Percentiles rank a stretch among this genome's conserved stretches.
phyloP scores from a whole-genome alignment of 2,329 filamentous ascomycete genomes.

The Venturia carpophila region DNA sequence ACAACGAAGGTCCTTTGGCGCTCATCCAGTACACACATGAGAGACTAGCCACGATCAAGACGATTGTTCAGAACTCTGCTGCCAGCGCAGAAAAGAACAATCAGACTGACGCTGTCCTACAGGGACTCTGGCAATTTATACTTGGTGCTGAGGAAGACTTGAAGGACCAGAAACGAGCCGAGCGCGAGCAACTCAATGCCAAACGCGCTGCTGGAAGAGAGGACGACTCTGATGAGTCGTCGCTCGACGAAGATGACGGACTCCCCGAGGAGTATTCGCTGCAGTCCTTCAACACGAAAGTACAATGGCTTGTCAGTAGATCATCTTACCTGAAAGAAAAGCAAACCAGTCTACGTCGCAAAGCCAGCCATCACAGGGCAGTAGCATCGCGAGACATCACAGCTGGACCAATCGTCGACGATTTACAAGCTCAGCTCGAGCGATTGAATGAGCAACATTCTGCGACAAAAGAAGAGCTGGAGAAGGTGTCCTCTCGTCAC shows the following conservation, averaged over 20 bases:
- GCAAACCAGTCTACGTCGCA: slow-evolving; percentile 78
- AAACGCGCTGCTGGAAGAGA: slow-evolving; percentile 32
- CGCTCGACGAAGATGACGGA: slow-evolving; percentile 49
- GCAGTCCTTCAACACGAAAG: slow-evolving; percentile 65
- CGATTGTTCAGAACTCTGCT: slow-evolving; percentile 25
- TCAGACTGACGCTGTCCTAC: slow-evolving; percentile 15
- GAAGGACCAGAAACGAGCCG: slow-evolving; percentile 32
- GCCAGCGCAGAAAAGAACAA: slow-evolving; percentile 18
- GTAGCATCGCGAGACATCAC: slow-evolving; percentile 59
- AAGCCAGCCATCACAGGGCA: slow-evolving; percentile 92
- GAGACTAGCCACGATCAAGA: slow-evolving; percentile 42
- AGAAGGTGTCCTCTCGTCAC: slow-evolving; percentile 23
- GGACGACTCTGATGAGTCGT: slow-evolving; percentile 51
- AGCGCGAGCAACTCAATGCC: slow-evolving; percentile 36
- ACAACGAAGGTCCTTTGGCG: slow-evolving; percentile 45
- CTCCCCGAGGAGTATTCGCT: slow-evolving; percentile 60
- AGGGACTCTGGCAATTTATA: slow-evolving; percentile 47
- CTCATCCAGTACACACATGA: slow-evolving; percentile 63
- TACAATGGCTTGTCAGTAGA: slow-evolving; percentile 70
- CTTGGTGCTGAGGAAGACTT: slow-evolving; percentile 35
- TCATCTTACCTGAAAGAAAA: slow-evolving; percentile 77
- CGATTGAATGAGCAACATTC: slow-evolving; percentile 17
- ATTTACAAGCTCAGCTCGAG: slow-evolving; percentile 14
- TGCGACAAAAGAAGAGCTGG: slow-evolving; percentile 14
- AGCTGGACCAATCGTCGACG: background rate